A percentile compares a stretch with the other conserved stretches of the same genome.
Evolutionary conservation across 768 basidiomycete species (phyloP).

Genomic region (Wakefieldia striispora): DNA sequence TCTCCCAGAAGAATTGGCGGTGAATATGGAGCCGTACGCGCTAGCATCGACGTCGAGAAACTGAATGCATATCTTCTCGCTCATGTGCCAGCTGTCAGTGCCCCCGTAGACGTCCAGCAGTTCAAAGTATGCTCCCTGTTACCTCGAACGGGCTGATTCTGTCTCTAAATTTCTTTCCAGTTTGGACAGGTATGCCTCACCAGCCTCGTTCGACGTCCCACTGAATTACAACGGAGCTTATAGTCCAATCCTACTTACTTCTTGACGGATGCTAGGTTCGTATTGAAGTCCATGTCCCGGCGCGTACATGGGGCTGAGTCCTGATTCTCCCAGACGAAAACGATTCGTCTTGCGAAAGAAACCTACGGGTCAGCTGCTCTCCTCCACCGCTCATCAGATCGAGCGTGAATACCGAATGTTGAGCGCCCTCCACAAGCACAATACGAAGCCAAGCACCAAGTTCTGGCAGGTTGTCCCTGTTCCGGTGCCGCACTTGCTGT

Average conservation of each 20-base stretch:
- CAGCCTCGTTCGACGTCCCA: not conserved
- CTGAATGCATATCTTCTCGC: slow-evolving; percentile 65
- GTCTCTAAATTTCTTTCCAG: slow-evolving; percentile 37
- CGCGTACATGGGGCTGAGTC: not conserved
- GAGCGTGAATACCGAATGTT: slow-evolving; percentile 91
- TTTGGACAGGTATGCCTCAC: slow-evolving; percentile 74
- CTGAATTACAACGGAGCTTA: not conserved
- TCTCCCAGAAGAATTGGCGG: slow-evolving; percentile 57
- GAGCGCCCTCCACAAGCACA: slow-evolving; percentile 72
- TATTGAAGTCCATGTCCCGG: slow-evolving; percentile 3
- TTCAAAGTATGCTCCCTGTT: slow-evolving; percentile 66
- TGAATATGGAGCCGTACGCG: slow-evolving; percentile 72
- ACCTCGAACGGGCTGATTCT: not conserved
- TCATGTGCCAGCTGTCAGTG: slow-evolving; percentile 51
- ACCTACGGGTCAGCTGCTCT: slow-evolving; percentile 83
- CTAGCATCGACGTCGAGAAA: slow-evolving; percentile 59
- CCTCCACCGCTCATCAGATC: slow-evolving; percentile 90
- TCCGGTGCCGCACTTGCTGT: slow-evolving; percentile 80
- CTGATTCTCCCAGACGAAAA: slow-evolving; percentile 36
- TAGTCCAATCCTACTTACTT: slow-evolving; percentile 98
- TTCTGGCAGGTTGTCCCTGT: slow-evolving; percentile 67
- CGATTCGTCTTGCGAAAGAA: slow-evolving; percentile 91
- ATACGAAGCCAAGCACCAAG: slow-evolving; percentile 49
- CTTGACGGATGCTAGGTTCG: slow-evolving; percentile 72
- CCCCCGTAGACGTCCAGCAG: slow-evolving; percentile 81